Percentiles rank a stretch among this genome's conserved stretches.
Conservation (phyloP, 148 eudicot genomes). For the Fallopia convolvulus region DNA sequence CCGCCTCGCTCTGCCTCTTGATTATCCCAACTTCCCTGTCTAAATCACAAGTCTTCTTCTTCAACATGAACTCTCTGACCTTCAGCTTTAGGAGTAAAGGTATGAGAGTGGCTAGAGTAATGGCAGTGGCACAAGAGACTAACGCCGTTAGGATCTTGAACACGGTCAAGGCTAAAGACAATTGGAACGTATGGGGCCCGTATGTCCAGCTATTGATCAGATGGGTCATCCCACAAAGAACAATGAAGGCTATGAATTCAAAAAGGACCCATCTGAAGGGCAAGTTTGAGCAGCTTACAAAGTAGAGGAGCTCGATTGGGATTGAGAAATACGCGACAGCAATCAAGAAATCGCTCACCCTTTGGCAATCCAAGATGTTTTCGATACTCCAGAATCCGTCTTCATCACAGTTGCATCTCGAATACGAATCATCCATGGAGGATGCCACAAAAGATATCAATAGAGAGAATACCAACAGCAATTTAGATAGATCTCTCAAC, state of each 20-base stretch:
- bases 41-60: slow-evolving; percentile 71
- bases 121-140: slow-evolving; percentile 85
- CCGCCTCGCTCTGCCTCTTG: slow-evolving; percentile 63
- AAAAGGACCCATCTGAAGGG: slow-evolving; percentile 92
- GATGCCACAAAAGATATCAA: slow-evolving; percentile 25
- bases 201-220: slow-evolving; percentile 86
- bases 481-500: slow-evolving; percentile 37
- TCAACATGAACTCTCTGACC: slow-evolving; percentile 80
- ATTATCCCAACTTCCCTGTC: slow-evolving; percentile 77
- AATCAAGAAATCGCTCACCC: slow-evolving; percentile 73
- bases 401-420: slow-evolving; percentile 63
- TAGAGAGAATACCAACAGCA: slow-evolving; percentile 30
- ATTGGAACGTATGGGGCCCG: slow-evolving; percentile 66
- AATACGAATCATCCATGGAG: slow-evolving; percentile 23
- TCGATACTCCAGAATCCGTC: slow-evolving; percentile 70
- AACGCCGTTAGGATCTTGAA: slow-evolving; percentile 78
- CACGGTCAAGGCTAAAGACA: slow-evolving; percentile 61
- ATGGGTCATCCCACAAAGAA: slow-evolving; percentile 94
- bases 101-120: slow-evolving; percentile 67
- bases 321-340: slow-evolving; percentile 89
- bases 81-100: slow-evolving; percentile 80
- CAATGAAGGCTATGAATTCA: slow-evolving; percentile 81
- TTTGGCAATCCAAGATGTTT: slow-evolving; percentile 57
- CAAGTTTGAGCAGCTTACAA: slow-evolving; percentile 75
- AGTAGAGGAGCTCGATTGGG: slow-evolving; percentile 80